These are phyloP conservation scores for Hansenula lynferdii DNA, from an alignment of 1,139 yeast species.

Conservation along the genomic window DNA sequence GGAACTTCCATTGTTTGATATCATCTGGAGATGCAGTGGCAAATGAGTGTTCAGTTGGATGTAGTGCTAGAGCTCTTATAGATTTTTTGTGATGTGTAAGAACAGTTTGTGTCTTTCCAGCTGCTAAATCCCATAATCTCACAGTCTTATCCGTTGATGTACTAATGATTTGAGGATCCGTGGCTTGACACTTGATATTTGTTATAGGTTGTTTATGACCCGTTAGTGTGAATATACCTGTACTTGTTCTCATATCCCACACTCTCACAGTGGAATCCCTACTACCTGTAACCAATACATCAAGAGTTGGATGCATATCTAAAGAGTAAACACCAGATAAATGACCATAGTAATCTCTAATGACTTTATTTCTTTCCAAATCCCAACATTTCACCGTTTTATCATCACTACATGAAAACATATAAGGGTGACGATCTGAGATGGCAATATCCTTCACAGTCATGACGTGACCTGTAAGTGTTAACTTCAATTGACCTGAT, in stretches of 20 bases:
- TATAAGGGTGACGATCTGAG: conserved; percentile 74
- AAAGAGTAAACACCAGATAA: conserved; percentile 83
- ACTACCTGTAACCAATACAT: conserved; percentile 85
- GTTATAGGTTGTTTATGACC: conserved; percentile 83
- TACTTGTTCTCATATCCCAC: conserved; percentile 89
- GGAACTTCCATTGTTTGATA: conserved; percentile 78
- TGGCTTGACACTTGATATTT: conserved; percentile 58
- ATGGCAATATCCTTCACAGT: conserved; percentile 74
- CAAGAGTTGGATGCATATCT: conserved; percentile 83
- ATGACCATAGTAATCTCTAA: conserved; percentile 92
- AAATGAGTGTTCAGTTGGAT: conserved; percentile 71
- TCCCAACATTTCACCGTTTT: conserved; percentile 97
- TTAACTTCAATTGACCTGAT: conserved; percentile 59
- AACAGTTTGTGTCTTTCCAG: conserved; percentile 54
- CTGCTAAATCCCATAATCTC: conserved; percentile 76
- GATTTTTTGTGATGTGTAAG: conserved; percentile 84
- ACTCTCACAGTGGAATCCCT: conserved; percentile 82
- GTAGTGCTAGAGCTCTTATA: conserved; percentile 66
- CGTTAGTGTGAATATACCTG: conserved; percentile 67
- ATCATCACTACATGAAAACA: conserved; percentile 93
- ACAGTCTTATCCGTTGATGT: conserved; percentile 85
- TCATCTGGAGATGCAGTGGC: conserved; percentile 79
- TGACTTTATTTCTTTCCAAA: conserved; percentile 75
- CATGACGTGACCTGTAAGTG: conserved; percentile 90
- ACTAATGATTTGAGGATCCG: conserved; percentile 83